Conservation (phyloP, 345 rosid genomes). For the Brassica carinata region DNA sequence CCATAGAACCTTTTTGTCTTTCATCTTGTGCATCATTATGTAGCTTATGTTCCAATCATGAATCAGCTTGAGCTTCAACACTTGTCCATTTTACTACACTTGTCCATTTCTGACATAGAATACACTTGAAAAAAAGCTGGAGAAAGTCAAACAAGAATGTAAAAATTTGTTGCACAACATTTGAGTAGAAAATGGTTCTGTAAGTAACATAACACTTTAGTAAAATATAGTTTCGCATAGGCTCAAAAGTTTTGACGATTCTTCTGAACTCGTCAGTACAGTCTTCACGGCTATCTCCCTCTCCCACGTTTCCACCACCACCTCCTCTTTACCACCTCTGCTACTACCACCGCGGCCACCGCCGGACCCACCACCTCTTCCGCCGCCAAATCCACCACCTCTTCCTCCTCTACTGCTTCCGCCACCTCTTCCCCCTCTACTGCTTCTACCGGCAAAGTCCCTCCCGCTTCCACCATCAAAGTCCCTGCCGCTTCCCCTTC, state of each 20-base stretch:
- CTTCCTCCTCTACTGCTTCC: constrained; percentile 19
- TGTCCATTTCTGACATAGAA: neutral
- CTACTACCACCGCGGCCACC: constrained; percentile 14
- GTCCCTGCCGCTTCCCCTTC: constrained; percentile 24
- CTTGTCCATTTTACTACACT: neutral
- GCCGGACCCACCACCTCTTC: constrained; percentile 6
- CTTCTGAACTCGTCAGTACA: neutral
- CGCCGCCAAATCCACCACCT: constrained; percentile 25
- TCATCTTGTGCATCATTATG: no score
- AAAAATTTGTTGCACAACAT: constrained; percentile 2
- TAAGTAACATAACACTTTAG: neutral
- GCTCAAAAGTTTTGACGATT: constrained; percentile 10
- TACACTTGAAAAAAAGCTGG: neutral
- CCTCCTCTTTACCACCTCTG: constrained; percentile 33
- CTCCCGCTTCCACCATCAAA: constrained; percentile 39
- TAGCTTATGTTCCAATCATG: no score
- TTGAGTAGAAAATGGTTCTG: neutral
- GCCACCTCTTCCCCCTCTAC: constrained; percentile 43
- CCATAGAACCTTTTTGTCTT: constrained; percentile 61
- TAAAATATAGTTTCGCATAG: constrained; percentile 2
- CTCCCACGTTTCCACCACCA: constrained; percentile 34
- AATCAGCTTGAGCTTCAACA: no score
- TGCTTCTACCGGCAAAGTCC: constrained; percentile 36
- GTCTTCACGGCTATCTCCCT: constrained; percentile 26
- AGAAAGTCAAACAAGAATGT: neutral